These are phyloP conservation scores for Leptographium galeiforme DNA, from an alignment of 2,329 filamentous ascomycete genomes.

Conservation along the genomic window DNA sequence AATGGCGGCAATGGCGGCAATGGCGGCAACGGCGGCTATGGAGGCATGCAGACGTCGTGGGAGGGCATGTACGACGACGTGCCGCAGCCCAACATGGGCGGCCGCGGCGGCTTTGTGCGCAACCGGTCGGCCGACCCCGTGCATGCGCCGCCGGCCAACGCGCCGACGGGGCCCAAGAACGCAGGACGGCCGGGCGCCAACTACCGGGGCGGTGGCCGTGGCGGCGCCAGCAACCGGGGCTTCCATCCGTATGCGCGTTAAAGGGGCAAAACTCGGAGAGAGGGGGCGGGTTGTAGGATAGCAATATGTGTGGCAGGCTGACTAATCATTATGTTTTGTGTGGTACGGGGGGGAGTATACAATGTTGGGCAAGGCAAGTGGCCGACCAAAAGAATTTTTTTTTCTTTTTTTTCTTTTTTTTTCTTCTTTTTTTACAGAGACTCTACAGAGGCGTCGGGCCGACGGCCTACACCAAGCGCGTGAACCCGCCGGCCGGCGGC, in stretches of 20 bases:
- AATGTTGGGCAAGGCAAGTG: too few relatives aligned
- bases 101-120: conserved; percentile 22
- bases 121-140: conserved; percentile 26
- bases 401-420: not conserved
- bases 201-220: conserved; percentile 69
- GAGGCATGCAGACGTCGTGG: conserved; percentile 66
- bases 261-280: conserved; percentile 5
- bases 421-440: too few relatives aligned
- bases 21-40: conserved; percentile 17
- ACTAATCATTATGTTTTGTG: too few relatives aligned
- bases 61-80: conserved; percentile 98
- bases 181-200: conserved; percentile 83
- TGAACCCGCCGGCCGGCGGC: conserved; percentile 69
- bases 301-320: too few relatives aligned
- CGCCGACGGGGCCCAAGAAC: conserved; percentile 92
- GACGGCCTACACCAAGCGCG: conserved; percentile 34
- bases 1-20: conserved; percentile 18
- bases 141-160: conserved; percentile 59
- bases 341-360: too few relatives aligned
- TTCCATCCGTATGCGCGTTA: conserved; percentile 59
- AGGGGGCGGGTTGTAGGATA: too few relatives aligned
- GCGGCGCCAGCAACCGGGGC: conserved; percentile 41
- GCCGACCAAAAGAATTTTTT: too few relatives aligned
- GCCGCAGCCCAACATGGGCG: conserved; percentile 51
- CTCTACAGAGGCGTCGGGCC: too few relatives aligned